Evolutionary conservation across 345 rosid genomes (phyloP), one percentile per base, ranked within the genome.

Genomic region (Euclidium syriacum): DNA sequence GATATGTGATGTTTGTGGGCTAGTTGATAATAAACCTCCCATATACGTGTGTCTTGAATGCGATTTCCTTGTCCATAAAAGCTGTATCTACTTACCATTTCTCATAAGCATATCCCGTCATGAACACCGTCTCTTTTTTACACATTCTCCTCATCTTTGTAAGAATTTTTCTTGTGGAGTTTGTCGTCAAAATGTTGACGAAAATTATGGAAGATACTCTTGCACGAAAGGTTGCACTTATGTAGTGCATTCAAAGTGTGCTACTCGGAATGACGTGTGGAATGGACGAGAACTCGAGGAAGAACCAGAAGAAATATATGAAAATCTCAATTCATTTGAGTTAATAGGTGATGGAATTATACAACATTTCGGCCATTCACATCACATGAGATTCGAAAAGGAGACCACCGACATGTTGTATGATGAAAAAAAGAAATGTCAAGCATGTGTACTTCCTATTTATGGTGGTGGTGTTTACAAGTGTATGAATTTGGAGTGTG

Each of bases 241-340:
- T 46, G 33, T 23, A 36, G 47, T 32, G n/a, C 71, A 66, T 44
- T 44, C 29, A 3, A 10, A 5, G 11, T 65, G 70, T 22, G 70
- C 55, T n/a, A 33, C 27, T 2, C 8, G 35, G 25, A 1, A 1
- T 2, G n/a, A n/a, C n/a, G n/a, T n/a, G n/a, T n/a, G n/a, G n/a
- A n/a, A n/a, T n/a, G n/a, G n/a, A n/a, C n/a, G n/a, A 23, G 19
- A 14, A 16, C 20, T 33, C 7, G 47, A 34, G 14, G 19, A n/a
- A 1, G 49, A 3, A 6, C 16, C 18, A 16, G 23, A 27, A 34
- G 56, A 27, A 34, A 12, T 5, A 17, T 5, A 22, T 23, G 56
- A 51, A 14, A 4, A 25, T 10, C 7, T 23, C 2, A 38, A 34
- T 3, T 2, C 4, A 5, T 53, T n/a, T 18, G 48, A 25, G n/a